Percentiles rank a stretch among this genome's conserved stretches.
phyloP scores from a whole-genome alignment of 495 filamentous ascomycete species.

The Cetradonia linearis region DNA sequence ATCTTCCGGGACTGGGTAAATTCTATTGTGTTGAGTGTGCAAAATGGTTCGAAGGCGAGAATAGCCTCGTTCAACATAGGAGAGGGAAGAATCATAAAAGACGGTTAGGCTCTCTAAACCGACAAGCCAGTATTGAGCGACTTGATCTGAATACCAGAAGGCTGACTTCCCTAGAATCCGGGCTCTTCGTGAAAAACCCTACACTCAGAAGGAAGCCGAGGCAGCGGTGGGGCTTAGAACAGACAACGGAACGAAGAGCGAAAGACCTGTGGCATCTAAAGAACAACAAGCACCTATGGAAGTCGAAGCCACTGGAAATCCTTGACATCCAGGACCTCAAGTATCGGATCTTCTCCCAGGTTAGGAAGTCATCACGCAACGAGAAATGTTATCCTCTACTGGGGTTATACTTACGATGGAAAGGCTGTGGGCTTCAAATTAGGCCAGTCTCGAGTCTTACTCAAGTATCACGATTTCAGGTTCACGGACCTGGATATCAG shows the following conservation, averaged over 20 bases:
- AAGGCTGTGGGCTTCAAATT: not conserved
- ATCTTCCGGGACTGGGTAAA: conserved; percentile 72
- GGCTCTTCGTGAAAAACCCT: conserved; percentile 67
- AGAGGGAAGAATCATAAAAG: conserved; percentile 89
- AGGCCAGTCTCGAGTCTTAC: no score
- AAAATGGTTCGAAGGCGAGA: conserved; percentile 88
- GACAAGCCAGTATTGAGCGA: not conserved
- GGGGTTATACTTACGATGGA: no score
- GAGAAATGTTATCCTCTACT: not conserved
- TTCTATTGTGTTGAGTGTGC: conserved; percentile 90
- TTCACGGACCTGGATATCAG: no score
- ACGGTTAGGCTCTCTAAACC: conserved; percentile 46
- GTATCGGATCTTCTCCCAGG: no score
- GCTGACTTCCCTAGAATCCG: conserved; percentile 47
- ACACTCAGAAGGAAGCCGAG: conserved; percentile 76
- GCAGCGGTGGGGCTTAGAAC: conserved; percentile 61
- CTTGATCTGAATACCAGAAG: not conserved
- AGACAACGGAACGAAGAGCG: conserved; percentile 46
- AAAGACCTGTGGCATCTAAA: not conserved
- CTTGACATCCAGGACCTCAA: no score
- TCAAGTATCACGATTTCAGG: no score
- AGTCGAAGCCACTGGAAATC: conserved; percentile 5
- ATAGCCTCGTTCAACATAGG: conserved; percentile 61
- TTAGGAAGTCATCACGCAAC: not conserved
- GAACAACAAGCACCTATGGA: conserved; percentile 16